Percentiles rank a stretch among this genome's conserved stretches.
Conservation (phyloP, 2,329 filamentous ascomycete species). For the Talaromyces atroroseus region DNA sequence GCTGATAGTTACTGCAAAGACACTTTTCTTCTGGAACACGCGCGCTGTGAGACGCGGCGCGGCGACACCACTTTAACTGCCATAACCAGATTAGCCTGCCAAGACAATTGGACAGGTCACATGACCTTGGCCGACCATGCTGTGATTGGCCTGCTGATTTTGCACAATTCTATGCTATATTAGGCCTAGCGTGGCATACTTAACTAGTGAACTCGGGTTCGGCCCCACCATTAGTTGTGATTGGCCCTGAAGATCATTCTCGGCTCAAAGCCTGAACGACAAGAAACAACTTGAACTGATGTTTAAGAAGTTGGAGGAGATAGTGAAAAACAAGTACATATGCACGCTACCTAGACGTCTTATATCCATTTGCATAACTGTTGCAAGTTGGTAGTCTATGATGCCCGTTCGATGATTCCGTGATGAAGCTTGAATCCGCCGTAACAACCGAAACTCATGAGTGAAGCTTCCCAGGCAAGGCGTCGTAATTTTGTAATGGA, state of each 20-base stretch:
- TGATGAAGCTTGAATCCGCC: too few relatives aligned
- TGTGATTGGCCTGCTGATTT: not conserved
- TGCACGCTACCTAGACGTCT: not conserved
- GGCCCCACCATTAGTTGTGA: not conserved
- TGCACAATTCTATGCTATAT: not conserved
- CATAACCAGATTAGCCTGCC: conserved; percentile 1
- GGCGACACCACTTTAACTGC: conserved; percentile 8
- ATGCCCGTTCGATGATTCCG: too few relatives aligned
- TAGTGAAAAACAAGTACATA: not conserved
- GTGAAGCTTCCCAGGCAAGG: too few relatives aligned
- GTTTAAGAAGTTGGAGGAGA: not conserved
- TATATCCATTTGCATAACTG: not conserved
- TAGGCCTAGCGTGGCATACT: not conserved
- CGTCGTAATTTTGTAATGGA: too few relatives aligned
- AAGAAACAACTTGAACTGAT: not conserved
- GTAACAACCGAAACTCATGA: too few relatives aligned
- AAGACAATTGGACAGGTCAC: not conserved
- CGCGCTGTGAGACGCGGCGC: conserved; percentile 7
- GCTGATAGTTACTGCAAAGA: conserved; percentile 2
- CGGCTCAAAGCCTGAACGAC: not conserved
- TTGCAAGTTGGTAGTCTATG: not conserved
- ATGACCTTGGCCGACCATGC: not conserved
- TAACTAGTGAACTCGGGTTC: not conserved
- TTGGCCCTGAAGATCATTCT: not conserved
- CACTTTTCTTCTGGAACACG: conserved; percentile 5